A percentile compares a stretch with the other conserved stretches of the same genome.
These are phyloP conservation scores for Udeniomyces megalosporus DNA, from an alignment of 768 basidiomycete genomes.

Conservation along the genomic window DNA sequence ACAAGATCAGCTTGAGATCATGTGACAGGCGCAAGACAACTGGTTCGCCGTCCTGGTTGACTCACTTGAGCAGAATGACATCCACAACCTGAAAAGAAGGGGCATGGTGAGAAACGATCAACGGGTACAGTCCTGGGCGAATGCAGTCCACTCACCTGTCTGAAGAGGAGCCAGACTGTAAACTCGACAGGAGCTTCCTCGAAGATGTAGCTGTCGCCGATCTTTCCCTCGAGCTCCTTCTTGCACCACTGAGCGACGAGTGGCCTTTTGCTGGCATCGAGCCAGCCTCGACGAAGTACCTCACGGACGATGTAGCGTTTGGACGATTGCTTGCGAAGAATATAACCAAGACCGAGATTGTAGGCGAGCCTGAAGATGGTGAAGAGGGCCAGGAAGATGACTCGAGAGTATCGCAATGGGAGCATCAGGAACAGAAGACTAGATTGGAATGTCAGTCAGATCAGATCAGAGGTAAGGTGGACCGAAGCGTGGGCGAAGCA, in stretches of 20 bases:
- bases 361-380: slow-evolving; percentile 85
- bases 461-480: not conserved
- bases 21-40: not conserved
- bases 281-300: slow-evolving; percentile 66
- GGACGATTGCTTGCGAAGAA: slow-evolving; percentile 89
- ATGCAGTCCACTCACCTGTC: slow-evolving; percentile 6
- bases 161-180: slow-evolving; percentile 90
- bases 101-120: not conserved
- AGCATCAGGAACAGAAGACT: slow-evolving; percentile 11
- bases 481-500: too few species aligned
- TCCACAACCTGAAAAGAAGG: slow-evolving; percentile 8
- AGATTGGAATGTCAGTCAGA: not conserved
- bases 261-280: slow-evolving; percentile 52
- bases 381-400: slow-evolving; percentile 34
- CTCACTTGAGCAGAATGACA: slow-evolving; percentile 74
- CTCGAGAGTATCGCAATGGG: not conserved
- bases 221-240: slow-evolving; percentile 70
- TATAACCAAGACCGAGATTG: slow-evolving; percentile 83
- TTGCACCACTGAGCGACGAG: slow-evolving; percentile 62
- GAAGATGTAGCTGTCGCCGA: slow-evolving; percentile 87
- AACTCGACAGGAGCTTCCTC: slow-evolving; percentile 86
- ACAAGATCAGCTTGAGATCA: too few species aligned
- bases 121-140: too few species aligned
- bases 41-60: slow-evolving; percentile 21
- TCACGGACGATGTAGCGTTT: slow-evolving; percentile 79